Base-by-base conservation (phyloP, 139 green algal species). In the Coelastrella sp. region DNA sequence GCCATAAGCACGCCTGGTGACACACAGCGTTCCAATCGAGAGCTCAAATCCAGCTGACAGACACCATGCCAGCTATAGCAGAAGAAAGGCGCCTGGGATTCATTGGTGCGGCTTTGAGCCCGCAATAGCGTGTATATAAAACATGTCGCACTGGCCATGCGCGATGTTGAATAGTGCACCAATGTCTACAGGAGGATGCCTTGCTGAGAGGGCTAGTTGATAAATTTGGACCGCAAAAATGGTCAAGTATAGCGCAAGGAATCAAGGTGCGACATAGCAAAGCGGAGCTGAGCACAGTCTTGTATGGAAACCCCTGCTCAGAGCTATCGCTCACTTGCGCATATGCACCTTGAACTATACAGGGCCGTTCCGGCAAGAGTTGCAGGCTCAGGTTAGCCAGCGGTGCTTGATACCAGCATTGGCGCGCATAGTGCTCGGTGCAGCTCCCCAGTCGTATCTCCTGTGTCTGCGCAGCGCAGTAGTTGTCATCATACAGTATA, bases 281-380 rank as follows among this genome's bases (percentile, higher is more conserved):
- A n/a, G n/a, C n/a, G n/a, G 41, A n/a, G 21, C 27, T 25, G 25
- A 38, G 53, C 53, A 64, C 30, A 3, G n/a, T 64, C 19, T 64
- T 21, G 53, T 64, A n/a, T n/a, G n/a, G n/a, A n/a, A n/a, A n/a
- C n/a, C n/a, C n/a, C n/a, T n/a, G n/a, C n/a, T n/a, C n/a, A n/a
- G n/a, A n/a, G n/a, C n/a, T n/a, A n/a, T n/a, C n/a, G n/a, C n/a
- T n/a, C n/a, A n/a, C n/a, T n/a, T n/a, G n/a, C n/a, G n/a, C n/a
- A n/a, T n/a, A n/a, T n/a, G n/a, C n/a, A n/a, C n/a, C n/a, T n/a
- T n/a, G n/a, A n/a, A n/a, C n/a, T n/a, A n/a, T 57, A 13, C 66
- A 64, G 45, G 95, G 95, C 0, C 92, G 96, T 13, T 93, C 86
- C 0, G 94, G 94, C 71, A 98, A 98, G 86, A 94, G 87, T 81